A percentile compares a stretch with the other conserved stretches of the same genome.
phyloP scores from a whole-genome alignment of 208 protist genomes.

The Leishmania mexicana region DNA sequence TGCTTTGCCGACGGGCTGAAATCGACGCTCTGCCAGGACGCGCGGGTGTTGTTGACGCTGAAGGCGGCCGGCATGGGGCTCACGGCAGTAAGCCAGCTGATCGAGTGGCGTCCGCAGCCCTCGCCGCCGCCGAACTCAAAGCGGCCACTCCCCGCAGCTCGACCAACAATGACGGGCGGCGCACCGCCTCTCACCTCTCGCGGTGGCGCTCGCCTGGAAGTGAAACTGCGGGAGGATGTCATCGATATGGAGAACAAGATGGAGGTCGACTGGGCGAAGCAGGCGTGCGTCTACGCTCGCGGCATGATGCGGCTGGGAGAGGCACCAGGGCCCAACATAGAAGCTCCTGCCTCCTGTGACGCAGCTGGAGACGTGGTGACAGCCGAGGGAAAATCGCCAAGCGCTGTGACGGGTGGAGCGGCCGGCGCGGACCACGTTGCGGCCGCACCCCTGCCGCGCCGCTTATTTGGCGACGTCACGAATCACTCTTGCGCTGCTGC shows the following conservation, averaged over 20 bases:
- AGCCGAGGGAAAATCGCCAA: neutral
- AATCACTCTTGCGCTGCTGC: neutral
- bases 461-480: conserved; percentile 19
- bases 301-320: neutral
- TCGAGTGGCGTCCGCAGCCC: conserved; percentile 11
- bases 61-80: conserved; percentile 61
- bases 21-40: conserved; percentile 71
- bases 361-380: neutral
- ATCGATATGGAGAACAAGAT: conserved; percentile 24
- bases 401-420: neutral
- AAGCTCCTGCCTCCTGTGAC: neutral
- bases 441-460: neutral
- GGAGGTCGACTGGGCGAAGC: conserved; percentile 28
- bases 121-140: neutral
- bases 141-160: neutral
- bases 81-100: conserved; percentile 26
- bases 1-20: conserved; percentile 72
- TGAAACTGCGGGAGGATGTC: conserved; percentile 21
- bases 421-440: neutral
- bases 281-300: conserved; percentile 28
- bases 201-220: conserved; percentile 1
- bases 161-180: neutral
- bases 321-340: neutral
- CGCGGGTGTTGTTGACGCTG: conserved; percentile 68
- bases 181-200: neutral